These are phyloP conservation scores for Waitea zeae DNA, from an alignment of 1,284 basidiomycete genomes.

Conservation along the genomic window DNA sequence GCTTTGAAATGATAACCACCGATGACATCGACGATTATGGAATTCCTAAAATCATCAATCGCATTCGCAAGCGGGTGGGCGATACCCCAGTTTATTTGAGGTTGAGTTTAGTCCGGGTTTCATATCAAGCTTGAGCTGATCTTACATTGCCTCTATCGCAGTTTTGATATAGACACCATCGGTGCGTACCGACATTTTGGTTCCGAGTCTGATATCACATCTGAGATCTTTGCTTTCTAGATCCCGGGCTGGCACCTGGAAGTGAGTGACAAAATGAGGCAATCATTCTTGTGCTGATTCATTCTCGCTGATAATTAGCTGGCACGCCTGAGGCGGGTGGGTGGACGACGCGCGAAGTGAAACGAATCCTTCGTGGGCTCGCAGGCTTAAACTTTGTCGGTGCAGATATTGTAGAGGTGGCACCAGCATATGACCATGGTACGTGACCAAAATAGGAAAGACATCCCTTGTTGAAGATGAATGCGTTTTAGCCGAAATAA, in stretches of 20 bases:
- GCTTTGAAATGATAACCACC: conserved; percentile 54
- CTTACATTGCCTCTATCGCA: too few relatives aligned
- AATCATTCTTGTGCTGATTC: neutral
- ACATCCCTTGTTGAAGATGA: neutral
- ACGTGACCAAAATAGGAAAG: conserved; percentile 6
- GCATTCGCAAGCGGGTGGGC: conserved; percentile 47
- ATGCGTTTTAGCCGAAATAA: conserved; percentile 38
- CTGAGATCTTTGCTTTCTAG: conserved; percentile 70
- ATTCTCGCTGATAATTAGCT: conserved; percentile 20
- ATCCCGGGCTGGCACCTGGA: conserved; percentile 64
- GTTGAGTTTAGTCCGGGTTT: too few relatives aligned
- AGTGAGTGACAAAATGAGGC: conserved; percentile 25
- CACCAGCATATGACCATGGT: conserved; percentile 64
- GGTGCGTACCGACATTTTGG: conserved; percentile 1
- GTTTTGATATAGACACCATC: neutral
- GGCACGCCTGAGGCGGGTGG: conserved; percentile 77
- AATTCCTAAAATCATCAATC: conserved; percentile 36
- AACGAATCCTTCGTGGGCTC: conserved; percentile 61
- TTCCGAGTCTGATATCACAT: conserved; percentile 16
- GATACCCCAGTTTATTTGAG: conserved; percentile 60
- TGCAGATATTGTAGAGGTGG: conserved; percentile 66
- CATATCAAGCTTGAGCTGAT: too few relatives aligned
- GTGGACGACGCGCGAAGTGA: conserved; percentile 69
- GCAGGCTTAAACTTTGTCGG: conserved; percentile 64
- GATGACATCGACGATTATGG: conserved; percentile 66